Evolutionary conservation across 129 eudicot species (phyloP).

Genomic region (Oenanthe sinensis): DNA sequence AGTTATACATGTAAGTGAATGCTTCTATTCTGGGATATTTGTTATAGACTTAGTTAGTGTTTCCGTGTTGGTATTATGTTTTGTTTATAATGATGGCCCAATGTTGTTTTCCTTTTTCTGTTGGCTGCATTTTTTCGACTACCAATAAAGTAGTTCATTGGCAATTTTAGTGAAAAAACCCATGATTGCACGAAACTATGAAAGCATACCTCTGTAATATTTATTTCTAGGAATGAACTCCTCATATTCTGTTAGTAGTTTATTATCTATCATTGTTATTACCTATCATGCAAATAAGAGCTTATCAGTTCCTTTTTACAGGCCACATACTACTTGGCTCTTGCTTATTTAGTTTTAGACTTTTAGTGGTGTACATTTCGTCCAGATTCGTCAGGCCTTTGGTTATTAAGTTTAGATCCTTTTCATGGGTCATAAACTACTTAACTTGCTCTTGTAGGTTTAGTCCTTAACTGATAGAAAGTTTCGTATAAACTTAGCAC

Average conservation of each 20-base stretch:
- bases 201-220: not conserved
- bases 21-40: not conserved
- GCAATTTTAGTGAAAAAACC: not conserved
- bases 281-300: not conserved
- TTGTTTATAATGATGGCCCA: not conserved
- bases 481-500: too few relatives aligned
- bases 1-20: constrained; percentile 9
- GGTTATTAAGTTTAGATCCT: not conserved
- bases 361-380: not conserved
- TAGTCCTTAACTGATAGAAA: too few relatives aligned
- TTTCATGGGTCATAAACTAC: too few relatives aligned
- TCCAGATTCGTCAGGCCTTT: not conserved
- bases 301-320: not conserved
- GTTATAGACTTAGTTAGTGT: not conserved
- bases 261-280: too few relatives aligned
- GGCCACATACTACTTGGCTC: not conserved
- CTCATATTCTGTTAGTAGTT: not conserved
- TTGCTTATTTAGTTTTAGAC: not conserved
- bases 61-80: not conserved
- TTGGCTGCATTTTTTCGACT: not conserved
- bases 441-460: too few relatives aligned
- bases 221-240: not conserved
- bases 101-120: not conserved
- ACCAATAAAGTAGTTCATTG: not conserved
- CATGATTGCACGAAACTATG: not conserved